phyloP scores from a whole-genome alignment of 2,329 filamentous ascomycete genomes.

The Aspergillus fructus region DNA sequence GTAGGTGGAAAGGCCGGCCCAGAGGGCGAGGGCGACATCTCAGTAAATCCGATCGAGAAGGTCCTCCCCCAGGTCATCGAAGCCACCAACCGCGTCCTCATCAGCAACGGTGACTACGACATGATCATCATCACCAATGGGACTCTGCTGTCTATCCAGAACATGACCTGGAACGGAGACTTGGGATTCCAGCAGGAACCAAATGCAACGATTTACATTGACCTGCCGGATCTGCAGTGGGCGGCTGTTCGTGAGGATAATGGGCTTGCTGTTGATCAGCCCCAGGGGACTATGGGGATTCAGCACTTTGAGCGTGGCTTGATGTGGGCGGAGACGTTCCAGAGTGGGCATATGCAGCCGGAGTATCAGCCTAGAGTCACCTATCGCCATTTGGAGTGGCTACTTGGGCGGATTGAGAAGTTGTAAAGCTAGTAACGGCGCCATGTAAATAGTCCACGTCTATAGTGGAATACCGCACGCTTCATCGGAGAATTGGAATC shows the following conservation, averaged over 20 bases:
- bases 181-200: slow-evolving; percentile 69
- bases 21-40: slow-evolving; percentile 37
- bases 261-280: slow-evolving; percentile 60
- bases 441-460: neutral
- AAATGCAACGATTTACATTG: slow-evolving; percentile 48
- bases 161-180: slow-evolving; percentile 76
- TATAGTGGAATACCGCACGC: neutral
- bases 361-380: slow-evolving; percentile 68
- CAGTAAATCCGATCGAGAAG: slow-evolving; percentile 57
- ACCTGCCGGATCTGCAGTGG: slow-evolving; percentile 57
- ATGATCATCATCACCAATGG: slow-evolving; percentile 69
- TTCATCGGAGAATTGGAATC: too few species aligned
- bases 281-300: slow-evolving; percentile 66
- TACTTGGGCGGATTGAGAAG: slow-evolving; percentile 30
- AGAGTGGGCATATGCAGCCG: slow-evolving; percentile 44
- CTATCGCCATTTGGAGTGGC: slow-evolving; percentile 62
- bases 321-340: slow-evolving; percentile 59
- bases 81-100: slow-evolving; percentile 69
- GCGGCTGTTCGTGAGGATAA: slow-evolving; percentile 51
- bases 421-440: slow-evolving; percentile 12
- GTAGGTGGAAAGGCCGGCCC: slow-evolving; percentile 41
- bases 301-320: slow-evolving; percentile 74
- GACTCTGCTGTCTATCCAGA: slow-evolving; percentile 72
- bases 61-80: slow-evolving; percentile 40
- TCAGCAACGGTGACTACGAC: slow-evolving; percentile 73